Percentiles rank a stretch among this genome's conserved stretches.
phyloP scores from a whole-genome alignment of 2,329 filamentous ascomycete genomes.

The Microcera coccophila region DNA sequence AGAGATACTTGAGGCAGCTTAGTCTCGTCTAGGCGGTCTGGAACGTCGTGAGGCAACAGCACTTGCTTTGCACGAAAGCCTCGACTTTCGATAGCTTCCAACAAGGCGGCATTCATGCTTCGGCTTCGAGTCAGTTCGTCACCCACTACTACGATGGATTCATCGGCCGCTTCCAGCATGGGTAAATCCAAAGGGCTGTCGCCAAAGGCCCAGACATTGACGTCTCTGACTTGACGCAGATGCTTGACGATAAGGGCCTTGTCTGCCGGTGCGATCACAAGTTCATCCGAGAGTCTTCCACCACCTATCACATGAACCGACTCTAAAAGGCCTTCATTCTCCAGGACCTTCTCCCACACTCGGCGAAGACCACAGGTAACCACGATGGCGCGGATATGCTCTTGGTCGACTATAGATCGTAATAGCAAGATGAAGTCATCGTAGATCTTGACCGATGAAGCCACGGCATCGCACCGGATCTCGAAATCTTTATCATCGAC shows the following conservation, averaged over 20 bases:
- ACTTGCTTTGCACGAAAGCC: conserved; percentile 43
- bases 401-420: conserved; percentile 20
- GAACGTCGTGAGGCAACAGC: conserved; percentile 38
- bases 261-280: conserved; percentile 47
- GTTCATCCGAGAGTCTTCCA: conserved; percentile 42
- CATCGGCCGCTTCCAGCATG: conserved; percentile 53
- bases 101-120: conserved; percentile 48
- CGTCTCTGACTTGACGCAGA: conserved; percentile 32
- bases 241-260: conserved; percentile 47
- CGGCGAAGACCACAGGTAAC: conserved; percentile 51
- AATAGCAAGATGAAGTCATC: conserved; percentile 47
- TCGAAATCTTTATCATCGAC: conserved; percentile 39
- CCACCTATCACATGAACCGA: conserved; percentile 51
- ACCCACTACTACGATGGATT: conserved; percentile 54
- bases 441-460: conserved; percentile 39
- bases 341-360: conserved; percentile 55
- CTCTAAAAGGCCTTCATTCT: conserved; percentile 37
- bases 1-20: background rate
- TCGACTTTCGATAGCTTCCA: conserved; percentile 36
- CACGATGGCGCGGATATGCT: conserved; percentile 45
- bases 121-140: conserved; percentile 43
- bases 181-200: conserved; percentile 55
- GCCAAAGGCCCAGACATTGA: conserved; percentile 57
- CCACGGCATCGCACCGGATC: conserved; percentile 41
- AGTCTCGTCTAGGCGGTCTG: conserved; percentile 40